Evolutionary conservation across 495 filamentous ascomycete species (phyloP), one percentile per base, ranked within the genome.

Genomic region (Lophiostoma macrostomum): DNA sequence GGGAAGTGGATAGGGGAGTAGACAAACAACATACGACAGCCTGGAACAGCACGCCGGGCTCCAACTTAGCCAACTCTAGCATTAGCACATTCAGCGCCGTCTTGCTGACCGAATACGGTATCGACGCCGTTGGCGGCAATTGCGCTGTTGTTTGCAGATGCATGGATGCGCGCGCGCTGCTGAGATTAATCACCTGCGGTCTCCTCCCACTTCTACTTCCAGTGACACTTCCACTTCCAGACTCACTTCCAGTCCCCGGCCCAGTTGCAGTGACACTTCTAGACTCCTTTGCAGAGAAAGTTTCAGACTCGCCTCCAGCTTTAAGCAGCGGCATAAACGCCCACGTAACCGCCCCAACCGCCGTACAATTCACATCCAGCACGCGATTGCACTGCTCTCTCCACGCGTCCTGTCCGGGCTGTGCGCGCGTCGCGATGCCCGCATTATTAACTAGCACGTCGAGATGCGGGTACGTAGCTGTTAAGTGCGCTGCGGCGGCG

Each of bases 381-480:
- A 25, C 19, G 13, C 14, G 29, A 42, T 55, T 49, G 51, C 32
- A 55, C 2, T 16, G 14, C 4, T 35, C 25, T 4, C 51, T 49
- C 29, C 47, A 20, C 5, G 16, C 42, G 12, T 41, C 23, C 5
- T 14, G 13, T 14, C 31, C 40, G 10, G 42, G 42, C 29, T 45
- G 18, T 11, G 20, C 13, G 23, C 8, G 29, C 19, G 12, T n/a
- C 14, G 18, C 46, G 18, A 43, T 48, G 19, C 19, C 51, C 14
- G 51, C 51, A 27, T 55, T 55, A 42, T 55, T 55, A 8, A 55
- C 22, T 1, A 55, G 42, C 13, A 39, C 42, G 36, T 50, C 34
- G n/a, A 50, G 32, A 8, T 14, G 34, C 22, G 20, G 20, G 47
- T 24, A 29, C n/a, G 27, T 38, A 5, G 16, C 4, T 14, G 6